Evolutionary conservation across 495 filamentous ascomycete species (phyloP), one percentile per base, ranked within the genome.

Genomic region (Hypoxylon lienhwacheense): DNA sequence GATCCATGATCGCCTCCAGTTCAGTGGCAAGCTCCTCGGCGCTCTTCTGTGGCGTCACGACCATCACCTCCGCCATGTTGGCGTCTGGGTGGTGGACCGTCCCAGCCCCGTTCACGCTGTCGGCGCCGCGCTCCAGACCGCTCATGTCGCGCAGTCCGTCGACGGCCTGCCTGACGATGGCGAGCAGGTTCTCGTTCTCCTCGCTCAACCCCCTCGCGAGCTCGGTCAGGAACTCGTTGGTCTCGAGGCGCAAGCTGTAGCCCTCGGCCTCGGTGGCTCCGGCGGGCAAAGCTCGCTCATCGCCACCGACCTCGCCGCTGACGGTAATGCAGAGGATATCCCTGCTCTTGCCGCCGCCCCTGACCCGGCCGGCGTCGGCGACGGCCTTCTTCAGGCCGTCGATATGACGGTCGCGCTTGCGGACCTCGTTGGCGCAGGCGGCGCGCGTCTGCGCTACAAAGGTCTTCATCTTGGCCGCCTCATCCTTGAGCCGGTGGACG

Each of bases 381-480:
- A 78, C 73, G 28, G 95, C 89, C 49, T 85, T 85, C 74, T 96
- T 97, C 61, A 98, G 72, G 44, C 84, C 83, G 61, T 91, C 85
- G 43, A 97, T 84, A 71, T 96, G 87, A 33, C 90, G 76, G 62
- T 98, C 93, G 7, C 92, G 83, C 64, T 95, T 92, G 48, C 93
- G 85, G 8, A 97, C 80, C 61, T 98, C 93, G 63, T 90, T 97
- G 24, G 89, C 88, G 68, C 90, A 96, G 61, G 92, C 85, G 4
- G 85, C 81, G 32, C 91, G 81, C 8, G 95, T 89, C 66, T 97
- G 92, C 26, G 82, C 77, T 0, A 95, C 78, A 6, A 85, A 79
- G 0, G 80, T 80, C 67, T 91, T 95, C 65, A 90, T 79, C 19
- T 87, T 81, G 26, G 80, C 79, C 35, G 89, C 78, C 64, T 97